Percentiles rank a stretch among this genome's conserved stretches.
These are phyloP conservation scores for Curvularia sp. DNA, from an alignment of 2,329 filamentous ascomycete genomes.

Conservation along the genomic window DNA sequence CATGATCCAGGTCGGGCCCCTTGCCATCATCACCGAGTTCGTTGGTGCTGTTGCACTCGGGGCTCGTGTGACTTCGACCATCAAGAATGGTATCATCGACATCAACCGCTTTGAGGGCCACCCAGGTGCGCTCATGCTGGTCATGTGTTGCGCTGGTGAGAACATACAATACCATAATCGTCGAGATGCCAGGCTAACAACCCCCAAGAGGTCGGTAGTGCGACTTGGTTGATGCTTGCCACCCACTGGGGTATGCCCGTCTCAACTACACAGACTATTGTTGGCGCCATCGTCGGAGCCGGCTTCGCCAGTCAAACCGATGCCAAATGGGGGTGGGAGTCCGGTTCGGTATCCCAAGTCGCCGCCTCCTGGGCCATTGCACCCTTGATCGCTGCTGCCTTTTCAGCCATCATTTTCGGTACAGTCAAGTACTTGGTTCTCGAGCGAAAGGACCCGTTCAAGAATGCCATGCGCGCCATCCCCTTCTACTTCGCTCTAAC, in stretches of 20 bases:
- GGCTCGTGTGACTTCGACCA: constrained; percentile 65
- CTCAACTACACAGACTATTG: constrained; percentile 67
- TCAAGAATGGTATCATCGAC: constrained; percentile 66
- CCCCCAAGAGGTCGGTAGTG: constrained; percentile 35
- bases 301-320: constrained; percentile 56
- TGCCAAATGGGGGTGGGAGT: constrained; percentile 37
- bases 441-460: constrained; percentile 57
- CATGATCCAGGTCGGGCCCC: constrained; percentile 60
- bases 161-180: constrained; percentile 54
- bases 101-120: constrained; percentile 55
- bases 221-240: constrained; percentile 12
- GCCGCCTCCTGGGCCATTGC: constrained; percentile 59
- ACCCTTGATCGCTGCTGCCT: constrained; percentile 56
- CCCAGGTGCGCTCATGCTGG: constrained; percentile 64
- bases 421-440: constrained; percentile 60
- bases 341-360: constrained; percentile 38
- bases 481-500: constrained; percentile 60
- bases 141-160: constrained; percentile 67
- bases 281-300: constrained; percentile 66
- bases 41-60: constrained; percentile 62
- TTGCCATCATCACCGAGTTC: constrained; percentile 60
- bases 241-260: constrained; percentile 60
- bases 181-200: not conserved
- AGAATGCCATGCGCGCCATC: constrained; percentile 58
- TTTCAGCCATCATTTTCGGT: constrained; percentile 59